A percentile compares a stretch with the other conserved stretches of the same genome.
Evolutionary conservation across 331 rosid species (phyloP).

Genomic region (Pyrus hybrid): DNA sequence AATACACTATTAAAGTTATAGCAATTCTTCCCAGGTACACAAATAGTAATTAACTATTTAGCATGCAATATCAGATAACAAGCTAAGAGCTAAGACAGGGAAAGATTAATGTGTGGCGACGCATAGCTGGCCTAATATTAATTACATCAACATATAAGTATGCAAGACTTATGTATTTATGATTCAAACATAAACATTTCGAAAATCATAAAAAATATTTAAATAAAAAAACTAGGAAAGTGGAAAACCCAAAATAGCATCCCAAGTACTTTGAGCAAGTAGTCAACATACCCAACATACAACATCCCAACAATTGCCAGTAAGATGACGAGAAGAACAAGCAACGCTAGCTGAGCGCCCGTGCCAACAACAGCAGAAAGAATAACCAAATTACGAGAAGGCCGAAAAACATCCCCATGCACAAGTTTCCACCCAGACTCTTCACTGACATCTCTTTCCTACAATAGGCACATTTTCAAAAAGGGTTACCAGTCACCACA

Average conservation of each 20-base stretch:
- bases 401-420: constrained; percentile 98
- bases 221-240: not conserved
- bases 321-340: constrained; percentile 92
- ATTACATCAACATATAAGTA: not conserved
- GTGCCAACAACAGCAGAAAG: constrained; percentile 99
- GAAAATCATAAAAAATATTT: not conserved
- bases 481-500: constrained; percentile 14
- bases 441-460: constrained; percentile 99
- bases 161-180: not conserved
- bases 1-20: not conserved
- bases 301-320: constrained; percentile 96
- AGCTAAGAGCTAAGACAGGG: constrained; percentile 8
- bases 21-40: not conserved
- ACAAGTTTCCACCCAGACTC: constrained; percentile 99
- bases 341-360: constrained; percentile 95
- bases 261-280: constrained; percentile 1
- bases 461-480: constrained; percentile 9
- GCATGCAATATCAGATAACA: not conserved
- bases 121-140: not conserved
- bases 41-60: not conserved
- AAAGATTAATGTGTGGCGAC: not conserved
- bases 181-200: not conserved
- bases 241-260: constrained; percentile 9
- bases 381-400: constrained; percentile 66
- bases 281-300: constrained; percentile 78